Conservation (phyloP, 257 asterid genomes). For the Eucommia ulmoides region DNA sequence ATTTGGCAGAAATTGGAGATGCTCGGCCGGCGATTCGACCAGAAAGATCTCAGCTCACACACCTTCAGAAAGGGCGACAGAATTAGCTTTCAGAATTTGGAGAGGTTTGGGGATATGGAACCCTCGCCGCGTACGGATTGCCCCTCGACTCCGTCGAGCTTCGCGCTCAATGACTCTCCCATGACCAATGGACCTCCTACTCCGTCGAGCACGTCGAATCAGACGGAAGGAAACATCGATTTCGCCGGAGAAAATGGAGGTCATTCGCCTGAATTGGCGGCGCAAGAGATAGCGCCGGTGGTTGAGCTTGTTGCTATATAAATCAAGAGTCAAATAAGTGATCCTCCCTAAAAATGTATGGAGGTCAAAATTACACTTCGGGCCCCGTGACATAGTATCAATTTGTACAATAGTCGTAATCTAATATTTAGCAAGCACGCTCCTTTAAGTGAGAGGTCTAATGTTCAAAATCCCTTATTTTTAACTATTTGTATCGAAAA, state of each 20-base stretch:
- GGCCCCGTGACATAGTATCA: too few species aligned
- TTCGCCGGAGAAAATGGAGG: conserved; percentile 1
- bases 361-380: too few species aligned
- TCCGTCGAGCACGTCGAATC: conserved; percentile 17
- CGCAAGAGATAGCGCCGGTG: neutral
- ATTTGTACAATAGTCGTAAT: too few species aligned
- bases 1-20: conserved; percentile 7
- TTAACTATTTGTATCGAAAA: too few species aligned
- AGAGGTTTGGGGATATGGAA: conserved; percentile 2
- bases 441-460: too few species aligned
- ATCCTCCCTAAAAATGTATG: too few species aligned
- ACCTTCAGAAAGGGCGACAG: conserved; percentile 21
- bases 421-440: too few species aligned
- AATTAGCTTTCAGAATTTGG: conserved; percentile 1
- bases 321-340: neutral
- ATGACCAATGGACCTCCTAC: conserved; percentile 19
- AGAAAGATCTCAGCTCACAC: conserved; percentile 25
- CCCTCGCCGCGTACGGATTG: conserved; percentile 2
- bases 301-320: neutral
- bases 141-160: conserved; percentile 15
- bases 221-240: conserved; percentile 10
- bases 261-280: neutral
- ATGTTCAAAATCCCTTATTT: too few species aligned
- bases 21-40: conserved; percentile 14
- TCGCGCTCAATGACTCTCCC: conserved; percentile 9